phyloP scores from a whole-genome alignment of 2,329 filamentous ascomycete species.

The Penicillium olsonii region DNA sequence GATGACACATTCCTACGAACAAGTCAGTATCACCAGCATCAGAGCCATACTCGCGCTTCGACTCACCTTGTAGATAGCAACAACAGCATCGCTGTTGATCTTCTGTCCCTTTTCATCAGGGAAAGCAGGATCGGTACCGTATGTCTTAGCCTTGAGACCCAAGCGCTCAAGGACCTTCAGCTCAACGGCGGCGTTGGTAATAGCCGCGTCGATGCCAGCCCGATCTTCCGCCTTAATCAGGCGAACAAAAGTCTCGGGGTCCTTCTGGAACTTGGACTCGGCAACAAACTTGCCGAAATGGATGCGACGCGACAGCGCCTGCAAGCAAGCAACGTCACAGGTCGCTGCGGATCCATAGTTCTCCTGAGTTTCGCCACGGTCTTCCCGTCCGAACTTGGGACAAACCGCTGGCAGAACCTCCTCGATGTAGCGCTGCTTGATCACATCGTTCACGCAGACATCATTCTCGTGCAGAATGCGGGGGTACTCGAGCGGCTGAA shows the following conservation, averaged over 20 bases:
- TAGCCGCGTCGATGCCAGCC: constrained; percentile 57
- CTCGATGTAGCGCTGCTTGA: constrained; percentile 82
- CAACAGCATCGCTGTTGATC: constrained; percentile 89
- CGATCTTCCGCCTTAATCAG: constrained; percentile 81
- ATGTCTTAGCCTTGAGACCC: constrained; percentile 85
- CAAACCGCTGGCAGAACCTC: constrained; percentile 83
- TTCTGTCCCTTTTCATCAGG: constrained; percentile 57
- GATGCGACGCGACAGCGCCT: constrained; percentile 85
- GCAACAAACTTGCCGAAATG: constrained; percentile 99
- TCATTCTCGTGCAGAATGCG: constrained; percentile 82
- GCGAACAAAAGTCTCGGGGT: constrained; percentile 75
- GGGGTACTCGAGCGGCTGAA: constrained; percentile 87
- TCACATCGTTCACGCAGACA: constrained; percentile 85
- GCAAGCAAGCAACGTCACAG: constrained; percentile 85
- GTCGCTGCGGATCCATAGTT: constrained; percentile 95
- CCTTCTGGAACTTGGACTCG: constrained; percentile 87
- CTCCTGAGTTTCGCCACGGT: constrained; percentile 82
- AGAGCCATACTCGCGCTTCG: not conserved
- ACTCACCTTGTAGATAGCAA: constrained; percentile 73
- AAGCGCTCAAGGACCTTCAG: constrained; percentile 86
- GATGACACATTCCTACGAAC: constrained; percentile 71
- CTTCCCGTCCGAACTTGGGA: constrained; percentile 69
- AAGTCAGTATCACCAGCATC: constrained; percentile 1
- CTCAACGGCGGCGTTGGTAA: constrained; percentile 88
- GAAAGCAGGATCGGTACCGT: constrained; percentile 82